Evolutionary conservation across 176 grass and related monocot genomes (phyloP), one percentile per base, ranked within the genome.

Genomic region (Chloris gayana): DNA sequence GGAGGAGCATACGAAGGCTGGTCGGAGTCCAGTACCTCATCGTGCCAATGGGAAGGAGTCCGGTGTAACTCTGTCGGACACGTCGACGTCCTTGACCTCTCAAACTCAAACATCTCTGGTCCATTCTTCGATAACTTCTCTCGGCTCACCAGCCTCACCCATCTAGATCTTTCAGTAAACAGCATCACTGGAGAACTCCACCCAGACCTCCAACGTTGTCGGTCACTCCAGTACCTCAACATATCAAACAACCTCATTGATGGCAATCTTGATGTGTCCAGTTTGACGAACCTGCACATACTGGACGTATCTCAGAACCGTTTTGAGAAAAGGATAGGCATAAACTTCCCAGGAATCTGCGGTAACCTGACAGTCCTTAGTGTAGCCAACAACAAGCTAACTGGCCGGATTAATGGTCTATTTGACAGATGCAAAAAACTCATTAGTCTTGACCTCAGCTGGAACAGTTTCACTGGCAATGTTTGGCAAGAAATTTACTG

Each of bases 91-190:
- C 31, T 92, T 15, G 71, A 92, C n/a, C 87, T 92, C 35, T 80
- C 83, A 0, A 31, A 6, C 22, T 92, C 82, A 24, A 87, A 73
- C 75, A 84, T 92, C 66, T 89, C 90, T n/a, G 80, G 90, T 74
- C 74, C 62, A 27, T 35, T 75, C 44, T 92, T 87, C 64, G 17
- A 32, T 45, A 45, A 63, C 8, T 84, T 89, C 83, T 87, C 80
- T 22, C 46, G 69, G 32, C 61, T 92, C 76, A 76, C 69, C 2
- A 32, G 73, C 30, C 82, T 50, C 12, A 50, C 14, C 6, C 49
- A 46, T 30, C 83, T 92, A 2, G 65, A 89, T 83, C 86, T 92
- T 21, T 92, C 90, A 10, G 22, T 56, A 11, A 92, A 92, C 64
- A 78, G 51, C 71, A 89, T 92, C 34, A 37, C 17, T 3, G 76